Evolutionary conservation across 2,329 filamentous ascomycete species (phyloP), one percentile per base, ranked within the genome.

Genomic region (Penicillium sp.): DNA sequence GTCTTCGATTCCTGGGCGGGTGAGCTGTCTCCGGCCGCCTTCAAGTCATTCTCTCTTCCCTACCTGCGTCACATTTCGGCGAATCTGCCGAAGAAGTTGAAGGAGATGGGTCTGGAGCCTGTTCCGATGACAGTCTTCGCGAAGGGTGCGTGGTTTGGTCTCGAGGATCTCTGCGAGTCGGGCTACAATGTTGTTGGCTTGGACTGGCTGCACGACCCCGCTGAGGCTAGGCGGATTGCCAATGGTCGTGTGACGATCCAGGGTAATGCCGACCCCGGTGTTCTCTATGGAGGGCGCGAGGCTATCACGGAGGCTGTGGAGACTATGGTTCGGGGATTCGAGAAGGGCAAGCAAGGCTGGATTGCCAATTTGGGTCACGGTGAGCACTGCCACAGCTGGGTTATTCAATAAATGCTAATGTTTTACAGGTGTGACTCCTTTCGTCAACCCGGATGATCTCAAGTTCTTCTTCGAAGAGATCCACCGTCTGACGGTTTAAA

Each of bases 1-100:
- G 88, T 98, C 12, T 98, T 98, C 64, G 93, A 98, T 67, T 97
- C 91, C 0, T 98, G 93, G 91, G 93, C 93, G 2, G 90, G 89
- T 35, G 93, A 98, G 72, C 77, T 98, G 40, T 89, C 87, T 8
- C 91, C 93, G 1, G 72, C 80, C 6, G 81, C 86, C 0, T 98
- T 96, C 75, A 84, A 84, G 64, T 76, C 84, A 49, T 94, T 97
- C 68, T 84, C 88, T 2, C 80, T 93, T 58, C 93, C 93, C 1
- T 95, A 91, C 65, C 77, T 98, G 45, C 79, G 80, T 37, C 83
- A 90, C 66, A 97, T 98, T 59, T 83, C 89, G 9, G 76, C 85
- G 58, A 80, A 90, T 58, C 78, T 98, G 3, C 91, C 91, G 1
- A 77, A 75, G 60, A 83, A 82, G 53, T 73, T 97, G 50, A 74